A percentile compares a stretch with the other conserved stretches of the same genome.
phyloP scores from a whole-genome alignment of 192 early-diverging fungal genomes.

The Haplosporangium gracile region DNA sequence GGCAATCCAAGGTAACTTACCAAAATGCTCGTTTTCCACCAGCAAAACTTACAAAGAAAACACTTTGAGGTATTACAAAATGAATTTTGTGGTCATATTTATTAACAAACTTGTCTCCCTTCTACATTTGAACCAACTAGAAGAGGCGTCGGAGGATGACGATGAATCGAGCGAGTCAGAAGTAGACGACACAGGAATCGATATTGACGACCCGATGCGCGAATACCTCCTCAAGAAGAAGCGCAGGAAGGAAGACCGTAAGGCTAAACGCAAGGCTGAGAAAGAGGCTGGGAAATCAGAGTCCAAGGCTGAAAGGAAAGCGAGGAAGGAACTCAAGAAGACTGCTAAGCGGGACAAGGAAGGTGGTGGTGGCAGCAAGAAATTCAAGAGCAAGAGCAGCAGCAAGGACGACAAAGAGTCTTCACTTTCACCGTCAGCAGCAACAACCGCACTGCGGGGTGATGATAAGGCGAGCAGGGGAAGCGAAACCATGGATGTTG shows the following conservation, averaged over 20 bases:
- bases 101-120: not conserved
- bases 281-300: slow-evolving; percentile 42
- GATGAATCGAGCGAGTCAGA: slow-evolving; percentile 44
- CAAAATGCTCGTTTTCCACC: not conserved
- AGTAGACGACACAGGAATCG: slow-evolving; percentile 67
- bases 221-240: slow-evolving; percentile 76
- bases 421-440: not conserved
- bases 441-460: not conserved
- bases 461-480: not conserved
- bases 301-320: slow-evolving; percentile 40
- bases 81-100: not conserved
- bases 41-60: not conserved
- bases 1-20: slow-evolving; percentile 44
- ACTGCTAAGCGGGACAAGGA: slow-evolving; percentile 25
- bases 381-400: not conserved
- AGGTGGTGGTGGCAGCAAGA: not conserved
- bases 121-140: not conserved
- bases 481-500: not conserved
- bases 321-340: slow-evolving; percentile 34
- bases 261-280: slow-evolving; percentile 45
- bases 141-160: slow-evolving; percentile 22
- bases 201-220: slow-evolving; percentile 82
- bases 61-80: not conserved
- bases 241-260: slow-evolving; percentile 62
- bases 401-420: not conserved